Base-by-base conservation (phyloP, 2,329 filamentous ascomycete species). In the Calonectria ilicicola region DNA sequence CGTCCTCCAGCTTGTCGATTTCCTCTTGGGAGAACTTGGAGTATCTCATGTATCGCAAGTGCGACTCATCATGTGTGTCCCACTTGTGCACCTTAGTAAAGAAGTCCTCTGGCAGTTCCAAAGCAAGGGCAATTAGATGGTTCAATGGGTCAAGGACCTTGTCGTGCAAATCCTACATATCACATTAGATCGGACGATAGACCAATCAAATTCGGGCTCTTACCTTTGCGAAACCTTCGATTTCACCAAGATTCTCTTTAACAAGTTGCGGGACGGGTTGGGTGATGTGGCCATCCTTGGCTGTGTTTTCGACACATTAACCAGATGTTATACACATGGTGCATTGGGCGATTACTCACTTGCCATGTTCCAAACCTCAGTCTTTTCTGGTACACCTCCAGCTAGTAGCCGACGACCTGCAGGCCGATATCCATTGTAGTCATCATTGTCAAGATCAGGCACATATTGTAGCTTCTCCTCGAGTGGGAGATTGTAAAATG, bases 21-120 rank as follows among this genome's bases (percentile, higher is more conserved):
- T 89, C 86, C n/a, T 88, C 85, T 0, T 84, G 79, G 0, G 83
- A 85, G 42, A 89, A 87, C 0, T 86, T 85, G 10, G 85, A 84
- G 72, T 91, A 91, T 62, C 88, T 85, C 89, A 92, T 92, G 79
- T 91, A 92, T 3, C 91, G 86, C n/a, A 92, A 84, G 70, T 92
- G 90, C 27, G 90, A 89, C 72, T 92, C 90, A 21, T 88, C 87
- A 32, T 88, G 86, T n/a, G 87, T 84, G 2, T 91, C 86, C 79
- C 92, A 93, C 19, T 84, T 85, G 79, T 93, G 91, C 9, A 81
- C 19, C 0, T 75, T 89, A 83, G 21, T 86, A 84, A 73, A 89
- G 85, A 40, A 93, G 84, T 93, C 90, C 42, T 90, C 87, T 0
- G 90, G 89, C 0, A 93, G 83, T 76, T 93, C 86, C 0, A 93